Percentiles rank a stretch among this genome's conserved stretches.
Evolutionary conservation across 2,329 filamentous ascomycete genomes (phyloP).

Genomic region (Aspergillus proliferans): DNA sequence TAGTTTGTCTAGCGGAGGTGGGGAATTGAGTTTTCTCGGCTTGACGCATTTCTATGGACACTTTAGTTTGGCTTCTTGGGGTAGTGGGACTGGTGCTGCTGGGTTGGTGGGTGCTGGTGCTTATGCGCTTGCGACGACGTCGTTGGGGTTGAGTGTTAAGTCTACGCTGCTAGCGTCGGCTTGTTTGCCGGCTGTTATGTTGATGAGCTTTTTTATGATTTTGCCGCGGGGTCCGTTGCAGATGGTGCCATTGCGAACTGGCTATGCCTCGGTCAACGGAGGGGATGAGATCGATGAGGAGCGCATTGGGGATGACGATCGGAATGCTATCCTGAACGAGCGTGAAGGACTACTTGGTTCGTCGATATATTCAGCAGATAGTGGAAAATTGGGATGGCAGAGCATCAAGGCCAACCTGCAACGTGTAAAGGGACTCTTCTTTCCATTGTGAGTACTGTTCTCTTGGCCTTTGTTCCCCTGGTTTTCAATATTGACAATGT

Average conservation of each 20-base stretch:
- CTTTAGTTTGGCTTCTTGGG: constrained; percentile 83
- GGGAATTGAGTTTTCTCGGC: constrained; percentile 84
- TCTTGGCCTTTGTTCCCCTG: not conserved
- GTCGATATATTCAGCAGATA: constrained; percentile 10
- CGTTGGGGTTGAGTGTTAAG: constrained; percentile 66
- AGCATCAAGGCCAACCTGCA: constrained; percentile 50
- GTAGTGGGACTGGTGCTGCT: constrained; percentile 83
- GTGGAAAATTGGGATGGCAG: constrained; percentile 20
- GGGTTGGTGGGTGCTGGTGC: constrained; percentile 80
- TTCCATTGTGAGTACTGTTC: constrained; percentile 54
- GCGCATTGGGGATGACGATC: constrained; percentile 21
- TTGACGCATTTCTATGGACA: constrained; percentile 90
- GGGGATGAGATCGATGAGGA: constrained; percentile 35
- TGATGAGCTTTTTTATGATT: constrained; percentile 76
- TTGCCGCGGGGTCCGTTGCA: constrained; percentile 63
- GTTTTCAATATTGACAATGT: constrained; percentile 8
- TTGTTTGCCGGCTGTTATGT: constrained; percentile 70
- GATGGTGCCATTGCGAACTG: constrained; percentile 36
- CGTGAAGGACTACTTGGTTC: constrained; percentile 24
- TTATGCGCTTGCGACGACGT: constrained; percentile 80
- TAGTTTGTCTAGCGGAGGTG: constrained; percentile 76
- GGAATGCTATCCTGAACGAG: constrained; percentile 17
- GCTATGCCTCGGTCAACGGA: constrained; percentile 51
- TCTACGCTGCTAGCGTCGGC: constrained; percentile 71
- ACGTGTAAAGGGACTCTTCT: constrained; percentile 64